Evolutionary conservation across 345 rosid genomes (phyloP).

Genomic region (Citrus inodora): DNA sequence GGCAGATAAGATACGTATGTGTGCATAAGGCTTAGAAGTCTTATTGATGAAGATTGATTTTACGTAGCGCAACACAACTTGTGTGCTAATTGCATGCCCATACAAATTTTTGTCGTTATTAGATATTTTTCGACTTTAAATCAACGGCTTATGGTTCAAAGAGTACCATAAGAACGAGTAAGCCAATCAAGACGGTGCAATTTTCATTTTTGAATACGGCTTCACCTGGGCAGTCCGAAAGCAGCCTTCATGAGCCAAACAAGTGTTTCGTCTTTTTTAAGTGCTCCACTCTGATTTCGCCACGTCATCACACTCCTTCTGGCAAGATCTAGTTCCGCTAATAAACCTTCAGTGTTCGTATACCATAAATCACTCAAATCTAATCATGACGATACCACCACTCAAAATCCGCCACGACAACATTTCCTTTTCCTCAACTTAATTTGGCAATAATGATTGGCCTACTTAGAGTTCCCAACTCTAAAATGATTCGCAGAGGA

Average conservation of each 20-base stretch:
- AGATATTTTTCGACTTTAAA: too few species aligned
- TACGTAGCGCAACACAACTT: too few species aligned
- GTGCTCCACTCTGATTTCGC: not conserved
- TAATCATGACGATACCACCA: not conserved
- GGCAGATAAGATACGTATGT: too few species aligned
- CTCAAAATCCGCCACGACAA: not conserved
- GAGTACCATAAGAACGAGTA: too few species aligned
- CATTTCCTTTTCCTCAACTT: rapidly evolving
- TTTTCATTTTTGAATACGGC: not conserved
- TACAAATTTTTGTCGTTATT: too few species aligned
- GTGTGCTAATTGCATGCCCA: too few species aligned
- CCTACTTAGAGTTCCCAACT: not conserved
- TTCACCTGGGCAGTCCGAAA: not conserved
- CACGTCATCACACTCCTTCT: not conserved
- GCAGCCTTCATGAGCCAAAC: not conserved
- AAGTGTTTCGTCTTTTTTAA: not conserved
- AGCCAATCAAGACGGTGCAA: too few species aligned
- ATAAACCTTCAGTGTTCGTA: not conserved
- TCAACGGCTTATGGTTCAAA: too few species aligned
- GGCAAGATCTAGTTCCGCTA: not conserved
- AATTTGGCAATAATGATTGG: not conserved
- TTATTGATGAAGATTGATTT: too few species aligned
- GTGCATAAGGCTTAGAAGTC: too few species aligned
- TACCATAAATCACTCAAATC: not conserved
- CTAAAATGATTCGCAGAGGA: not conserved